Evolutionary conservation across 441 rosid species (phyloP), one percentile per base, ranked within the genome.

Genomic region (Pelargonium cotyledonis): DNA sequence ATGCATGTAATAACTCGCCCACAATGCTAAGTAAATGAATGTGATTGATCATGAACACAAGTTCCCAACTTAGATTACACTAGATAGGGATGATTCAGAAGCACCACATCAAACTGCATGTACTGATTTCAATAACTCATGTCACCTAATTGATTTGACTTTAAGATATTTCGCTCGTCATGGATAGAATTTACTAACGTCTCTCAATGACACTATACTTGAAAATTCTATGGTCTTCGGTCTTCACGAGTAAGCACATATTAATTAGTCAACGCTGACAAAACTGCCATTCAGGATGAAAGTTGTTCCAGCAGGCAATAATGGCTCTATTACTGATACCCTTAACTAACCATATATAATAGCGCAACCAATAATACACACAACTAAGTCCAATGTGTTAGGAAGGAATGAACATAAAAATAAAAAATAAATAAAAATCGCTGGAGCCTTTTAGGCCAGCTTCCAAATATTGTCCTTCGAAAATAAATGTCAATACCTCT

Each of bases 141-240:
- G 11, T 12, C 47, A 44, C 47, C 47, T 7, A 44, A 44, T 44
- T 44, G 11, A 7, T 55, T 55, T 55, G 61, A 23, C 18, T 6
- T 55, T 55, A 16, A 55, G 23, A 55, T 55, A 55, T 55, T 55
- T 55, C 21, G 61, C 61, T 47, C 10, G 55, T 8, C 61, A 55
- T 18, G 18, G 60, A 53, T 16, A n/a, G 60, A 16, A 15, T 18
- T 55, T 55, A 15, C 61, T 55, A 55, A 55, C 21, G 10, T 55
- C 61, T 55, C 19, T 55, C 31, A 55, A 55, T 55, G 26, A 55
- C n/a, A 14, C 61, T 55, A 18, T 18, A 9, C 2, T 18, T 7
- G 16, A 21, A 55, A 55, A 55, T 55, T 55, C 60, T 53, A 53
- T 15, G 19, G 21, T 53, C 60, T 53, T 53, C 60, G 16, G 6